Percentiles rank a stretch among this genome's conserved stretches.
Conservation (phyloP, 768 basidiomycete genomes). For the Paxillus rubicundulus region DNA sequence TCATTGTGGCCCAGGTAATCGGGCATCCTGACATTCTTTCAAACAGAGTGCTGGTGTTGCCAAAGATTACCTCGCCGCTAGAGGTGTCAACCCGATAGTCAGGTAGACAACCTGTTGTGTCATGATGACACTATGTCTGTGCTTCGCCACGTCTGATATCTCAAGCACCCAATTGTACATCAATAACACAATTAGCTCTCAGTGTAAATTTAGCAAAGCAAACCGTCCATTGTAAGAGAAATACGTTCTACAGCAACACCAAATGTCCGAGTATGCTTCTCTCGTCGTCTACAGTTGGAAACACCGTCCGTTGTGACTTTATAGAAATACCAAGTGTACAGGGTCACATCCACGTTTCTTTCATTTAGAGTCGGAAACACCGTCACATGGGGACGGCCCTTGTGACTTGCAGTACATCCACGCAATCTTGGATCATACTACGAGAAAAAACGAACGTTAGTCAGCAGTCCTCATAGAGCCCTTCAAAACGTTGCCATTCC, state of each 20-base stretch:
- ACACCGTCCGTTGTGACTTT: not conserved
- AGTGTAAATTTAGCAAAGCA: not conserved
- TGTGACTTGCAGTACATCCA: not conserved
- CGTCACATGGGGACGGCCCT: not conserved
- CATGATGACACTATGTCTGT: not conserved
- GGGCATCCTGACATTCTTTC: not conserved
- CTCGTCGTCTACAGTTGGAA: not conserved
- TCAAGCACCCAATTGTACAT: not conserved
- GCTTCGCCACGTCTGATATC: not conserved
- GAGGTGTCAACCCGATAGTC: constrained; percentile 50
- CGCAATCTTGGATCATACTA: constrained; percentile 33
- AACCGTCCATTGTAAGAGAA: not conserved
- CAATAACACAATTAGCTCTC: not conserved
- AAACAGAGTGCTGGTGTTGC: constrained; percentile 65
- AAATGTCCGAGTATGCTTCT: not conserved
- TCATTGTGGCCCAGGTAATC: not conserved
- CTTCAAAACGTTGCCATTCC: not conserved
- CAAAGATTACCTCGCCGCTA: constrained; percentile 69
- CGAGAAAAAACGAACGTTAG: constrained; percentile 59
- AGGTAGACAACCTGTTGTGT: constrained; percentile 26
- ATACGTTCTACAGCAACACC: not conserved
- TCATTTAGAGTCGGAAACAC: not conserved
- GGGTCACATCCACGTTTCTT: not conserved
- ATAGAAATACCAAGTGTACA: not conserved
- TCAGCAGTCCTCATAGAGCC: constrained; percentile 42